Conservation (phyloP, 2,329 filamentous ascomycete genomes). For the Fusarium sororula region DNA sequence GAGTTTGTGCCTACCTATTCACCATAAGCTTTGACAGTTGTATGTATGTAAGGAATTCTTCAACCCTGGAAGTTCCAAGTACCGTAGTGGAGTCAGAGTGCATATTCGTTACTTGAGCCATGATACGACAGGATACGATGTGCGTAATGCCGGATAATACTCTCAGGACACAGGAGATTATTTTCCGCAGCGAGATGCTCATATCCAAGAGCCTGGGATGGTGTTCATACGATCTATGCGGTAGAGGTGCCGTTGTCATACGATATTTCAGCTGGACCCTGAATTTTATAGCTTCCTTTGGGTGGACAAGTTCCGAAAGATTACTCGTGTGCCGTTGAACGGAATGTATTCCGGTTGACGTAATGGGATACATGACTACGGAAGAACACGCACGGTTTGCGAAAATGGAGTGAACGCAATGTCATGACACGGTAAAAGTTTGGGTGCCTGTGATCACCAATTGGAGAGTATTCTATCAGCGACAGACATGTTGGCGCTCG, state of each 20-base stretch:
- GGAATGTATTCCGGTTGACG: neutral
- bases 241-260: neutral
- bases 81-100: neutral
- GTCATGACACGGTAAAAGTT: neutral
- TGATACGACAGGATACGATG: neutral
- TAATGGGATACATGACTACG: neutral
- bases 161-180: neutral
- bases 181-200: neutral
- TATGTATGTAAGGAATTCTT: neutral
- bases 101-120: neutral
- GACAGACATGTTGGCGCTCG: neutral
- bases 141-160: neutral
- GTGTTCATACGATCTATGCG: neutral
- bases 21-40: neutral
- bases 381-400: neutral
- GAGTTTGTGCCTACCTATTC: neutral
- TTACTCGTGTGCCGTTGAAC: neutral
- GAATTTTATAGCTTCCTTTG: neutral
- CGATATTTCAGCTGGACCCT: constrained; percentile 7
- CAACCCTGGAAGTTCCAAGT: neutral
- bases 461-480: neutral
- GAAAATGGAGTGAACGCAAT: neutral
- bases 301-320: neutral
- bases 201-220: neutral
- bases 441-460: neutral